Evolutionary conservation across 1,284 basidiomycete species (phyloP).

Genomic region (Moesziomyces parantarcticus): DNA sequence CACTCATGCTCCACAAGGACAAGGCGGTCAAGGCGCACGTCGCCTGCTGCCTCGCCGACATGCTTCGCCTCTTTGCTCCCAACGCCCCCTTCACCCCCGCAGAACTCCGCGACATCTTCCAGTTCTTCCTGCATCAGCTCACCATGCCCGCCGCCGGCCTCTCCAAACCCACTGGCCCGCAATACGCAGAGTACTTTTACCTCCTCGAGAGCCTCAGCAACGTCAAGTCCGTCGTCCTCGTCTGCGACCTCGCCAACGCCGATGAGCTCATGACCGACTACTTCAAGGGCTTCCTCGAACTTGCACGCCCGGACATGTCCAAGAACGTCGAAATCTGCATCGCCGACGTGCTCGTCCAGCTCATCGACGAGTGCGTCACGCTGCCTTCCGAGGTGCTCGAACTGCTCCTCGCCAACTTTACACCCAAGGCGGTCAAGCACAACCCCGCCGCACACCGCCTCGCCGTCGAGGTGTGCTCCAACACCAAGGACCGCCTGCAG

Average conservation of each 20-base stretch:
- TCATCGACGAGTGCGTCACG: constrained; percentile 85
- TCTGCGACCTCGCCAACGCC: constrained; percentile 86
- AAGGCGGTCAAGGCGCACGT: constrained; percentile 91
- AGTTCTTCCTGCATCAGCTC: constrained; percentile 73
- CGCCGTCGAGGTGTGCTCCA: constrained; percentile 87
- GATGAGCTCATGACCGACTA: constrained; percentile 86
- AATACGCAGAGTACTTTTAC: constrained; percentile 71
- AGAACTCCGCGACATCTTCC: constrained; percentile 73
- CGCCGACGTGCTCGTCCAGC: constrained; percentile 85
- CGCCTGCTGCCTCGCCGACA: constrained; percentile 92
- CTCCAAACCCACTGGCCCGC: constrained; percentile 46
- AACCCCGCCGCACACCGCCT: constrained; percentile 77
- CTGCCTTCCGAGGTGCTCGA: constrained; percentile 84
- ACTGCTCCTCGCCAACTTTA: constrained; percentile 84
- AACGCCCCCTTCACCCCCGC: constrained; percentile 91
- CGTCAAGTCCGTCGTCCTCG: constrained; percentile 92
- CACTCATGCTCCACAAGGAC: constrained; percentile 91
- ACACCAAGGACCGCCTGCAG: constrained; percentile 85
- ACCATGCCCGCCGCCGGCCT: constrained; percentile 52
- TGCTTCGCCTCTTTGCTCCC: constrained; percentile 92
- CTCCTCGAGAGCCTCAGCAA: constrained; percentile 89
- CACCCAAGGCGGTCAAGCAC: constrained; percentile 74
- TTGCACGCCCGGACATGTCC: constrained; percentile 74
- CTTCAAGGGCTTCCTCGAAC: constrained; percentile 83
- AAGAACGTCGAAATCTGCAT: constrained; percentile 90